Conservation (phyloP, 176 grass and related monocot genomes). For the Lolium rigidum region DNA sequence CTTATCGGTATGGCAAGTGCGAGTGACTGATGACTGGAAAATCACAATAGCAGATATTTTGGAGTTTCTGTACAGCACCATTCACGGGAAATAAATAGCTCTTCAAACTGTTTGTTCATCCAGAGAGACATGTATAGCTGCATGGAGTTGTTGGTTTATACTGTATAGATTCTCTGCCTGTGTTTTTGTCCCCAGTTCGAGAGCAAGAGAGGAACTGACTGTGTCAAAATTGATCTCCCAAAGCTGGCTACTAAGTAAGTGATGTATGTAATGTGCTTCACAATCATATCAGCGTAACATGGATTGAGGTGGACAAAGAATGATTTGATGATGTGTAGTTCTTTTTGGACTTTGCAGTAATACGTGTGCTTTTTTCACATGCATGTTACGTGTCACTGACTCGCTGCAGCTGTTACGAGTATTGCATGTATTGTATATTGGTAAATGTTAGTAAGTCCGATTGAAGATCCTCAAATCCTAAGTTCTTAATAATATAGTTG, state of each 20-base stretch:
- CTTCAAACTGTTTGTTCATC: constrained; percentile 14
- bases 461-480: background rate
- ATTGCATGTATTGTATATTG: background rate
- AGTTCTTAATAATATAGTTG: background rate
- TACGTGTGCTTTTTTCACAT: background rate
- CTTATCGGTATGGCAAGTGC: constrained; percentile 85
- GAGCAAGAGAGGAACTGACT: background rate
- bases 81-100: constrained; percentile 8
- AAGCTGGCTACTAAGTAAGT: background rate
- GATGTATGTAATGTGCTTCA: background rate
- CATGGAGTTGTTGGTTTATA: constrained; percentile 11
- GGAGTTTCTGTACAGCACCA: constrained; percentile 24
- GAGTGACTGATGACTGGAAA: constrained; percentile 54
- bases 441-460: background rate
- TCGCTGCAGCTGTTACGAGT: background rate
- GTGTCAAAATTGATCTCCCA: background rate
- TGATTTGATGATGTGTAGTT: background rate
- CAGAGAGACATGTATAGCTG: constrained; percentile 8
- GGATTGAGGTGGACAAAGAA: background rate
- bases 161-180: background rate
- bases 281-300: background rate
- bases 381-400: background rate
- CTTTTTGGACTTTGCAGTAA: background rate
- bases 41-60: background rate
- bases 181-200: background rate